Evolutionary conservation across 2,329 filamentous ascomycete species (phyloP).

Genomic region (Diplocarpon rosae): DNA sequence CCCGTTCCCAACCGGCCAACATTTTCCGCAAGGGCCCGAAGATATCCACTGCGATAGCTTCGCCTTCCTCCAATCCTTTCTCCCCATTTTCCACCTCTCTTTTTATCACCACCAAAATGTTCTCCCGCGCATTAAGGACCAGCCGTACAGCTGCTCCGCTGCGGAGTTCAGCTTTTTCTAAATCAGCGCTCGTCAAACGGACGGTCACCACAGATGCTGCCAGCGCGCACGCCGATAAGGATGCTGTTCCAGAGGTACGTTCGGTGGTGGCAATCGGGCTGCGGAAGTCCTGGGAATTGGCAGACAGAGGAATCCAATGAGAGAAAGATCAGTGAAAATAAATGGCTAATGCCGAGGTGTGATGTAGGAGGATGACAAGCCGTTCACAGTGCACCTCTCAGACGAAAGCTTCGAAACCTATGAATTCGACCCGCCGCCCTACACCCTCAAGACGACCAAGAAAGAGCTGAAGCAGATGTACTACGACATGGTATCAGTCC

Average conservation of each 20-base stretch:
- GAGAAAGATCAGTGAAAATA: neutral
- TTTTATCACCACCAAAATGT: conserved; percentile 40
- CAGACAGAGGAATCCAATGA: neutral
- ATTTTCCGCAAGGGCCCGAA: conserved; percentile 8
- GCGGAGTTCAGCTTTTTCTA: conserved; percentile 28
- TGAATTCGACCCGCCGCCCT: conserved; percentile 90
- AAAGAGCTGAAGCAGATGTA: conserved; percentile 99
- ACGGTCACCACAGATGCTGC: conserved; percentile 93
- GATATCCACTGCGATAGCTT: conserved; percentile 6
- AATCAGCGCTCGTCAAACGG: conserved; percentile 37
- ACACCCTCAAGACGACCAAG: conserved; percentile 90
- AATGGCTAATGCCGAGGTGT: neutral
- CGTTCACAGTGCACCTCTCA: conserved; percentile 83
- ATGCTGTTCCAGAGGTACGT: conserved; percentile 54
- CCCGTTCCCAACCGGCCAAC: conserved; percentile 8
- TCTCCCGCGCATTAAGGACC: conserved; percentile 58
- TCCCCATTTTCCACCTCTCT: neutral
- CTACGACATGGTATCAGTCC: conserved; percentile 87
- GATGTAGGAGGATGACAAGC: conserved; percentile 77
- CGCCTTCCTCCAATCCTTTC: conserved; percentile 7
- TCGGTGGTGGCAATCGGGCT: conserved; percentile 3
- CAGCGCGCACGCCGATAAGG: conserved; percentile 77
- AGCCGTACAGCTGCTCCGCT: conserved; percentile 45
- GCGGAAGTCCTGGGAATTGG: neutral
- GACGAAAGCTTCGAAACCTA: conserved; percentile 99